These are phyloP conservation scores for Penicillium sp. DNA, from an alignment of 2,329 filamentous ascomycete species.

Conservation along the genomic window DNA sequence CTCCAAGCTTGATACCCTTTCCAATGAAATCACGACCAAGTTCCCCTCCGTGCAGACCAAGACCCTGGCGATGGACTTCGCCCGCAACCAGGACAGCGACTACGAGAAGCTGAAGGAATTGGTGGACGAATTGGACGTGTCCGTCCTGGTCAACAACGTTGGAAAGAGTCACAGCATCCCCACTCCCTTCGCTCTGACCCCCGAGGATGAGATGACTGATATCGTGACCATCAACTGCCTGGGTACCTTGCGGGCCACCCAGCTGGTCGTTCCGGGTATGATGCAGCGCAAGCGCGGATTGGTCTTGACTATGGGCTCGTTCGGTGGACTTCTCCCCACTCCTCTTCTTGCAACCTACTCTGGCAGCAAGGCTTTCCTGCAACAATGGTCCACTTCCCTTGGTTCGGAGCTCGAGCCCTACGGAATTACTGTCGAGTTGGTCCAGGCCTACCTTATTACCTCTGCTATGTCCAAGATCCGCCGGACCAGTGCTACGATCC, in stretches of 20 bases:
- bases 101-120: conserved; percentile 64
- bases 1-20: conserved; percentile 73
- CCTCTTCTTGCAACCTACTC: conserved; percentile 92
- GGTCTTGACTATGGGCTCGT: conserved; percentile 94
- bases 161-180: conserved; percentile 90
- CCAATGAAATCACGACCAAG: conserved; percentile 62
- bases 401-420: conserved; percentile 70
- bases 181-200: conserved; percentile 73
- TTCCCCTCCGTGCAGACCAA: conserved; percentile 63
- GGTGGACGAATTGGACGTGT: conserved; percentile 66
- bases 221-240: conserved; percentile 95
- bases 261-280: conserved; percentile 76
- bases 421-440: conserved; percentile 80
- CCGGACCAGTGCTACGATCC: conserved; percentile 65
- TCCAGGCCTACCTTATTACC: conserved; percentile 85
- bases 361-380: conserved; percentile 93
- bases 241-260: conserved; percentile 79
- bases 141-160: conserved; percentile 92
- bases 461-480: conserved; percentile 96
- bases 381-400: conserved; percentile 86
- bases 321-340: conserved; percentile 84
- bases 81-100: conserved; percentile 66
- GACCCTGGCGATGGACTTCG: conserved; percentile 83
- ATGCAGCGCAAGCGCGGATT: conserved; percentile 73
- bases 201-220: conserved; percentile 68